Conservation (phyloP, 2,329 filamentous ascomycete species). For the Colletotrichum karsti region DNA sequence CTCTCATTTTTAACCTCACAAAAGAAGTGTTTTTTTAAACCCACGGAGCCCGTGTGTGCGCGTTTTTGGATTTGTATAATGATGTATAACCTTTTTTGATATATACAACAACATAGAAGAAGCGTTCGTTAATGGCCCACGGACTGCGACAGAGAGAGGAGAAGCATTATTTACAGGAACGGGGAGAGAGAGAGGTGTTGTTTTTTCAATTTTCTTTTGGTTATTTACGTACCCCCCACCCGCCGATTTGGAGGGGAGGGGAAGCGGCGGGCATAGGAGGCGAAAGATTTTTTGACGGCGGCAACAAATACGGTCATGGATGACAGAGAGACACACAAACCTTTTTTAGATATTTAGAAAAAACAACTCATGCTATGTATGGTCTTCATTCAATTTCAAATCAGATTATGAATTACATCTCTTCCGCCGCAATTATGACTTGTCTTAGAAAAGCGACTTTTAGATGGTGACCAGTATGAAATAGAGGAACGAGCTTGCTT, state of each 20-base stretch:
- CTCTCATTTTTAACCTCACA: conserved; percentile 17
- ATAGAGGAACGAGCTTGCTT: too few relatives aligned
- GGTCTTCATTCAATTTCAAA: background rate
- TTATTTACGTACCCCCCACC: background rate
- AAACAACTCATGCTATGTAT: background rate
- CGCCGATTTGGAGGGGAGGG: background rate
- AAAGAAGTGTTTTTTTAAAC: conserved; percentile 7
- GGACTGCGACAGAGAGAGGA: conserved; percentile 5
- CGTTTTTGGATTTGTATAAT: conserved; percentile 27
- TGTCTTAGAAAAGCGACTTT: too few relatives aligned
- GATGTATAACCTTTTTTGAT: conserved; percentile 18
- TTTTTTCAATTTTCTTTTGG: background rate
- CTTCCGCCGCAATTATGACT: too few relatives aligned
- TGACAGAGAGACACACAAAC: too few relatives aligned
- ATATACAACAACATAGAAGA: conserved; percentile 16
- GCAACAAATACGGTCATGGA: conserved; percentile 6
- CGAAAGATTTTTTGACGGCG: conserved; percentile 1
- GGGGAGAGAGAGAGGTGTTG: background rate
- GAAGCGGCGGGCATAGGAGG: background rate
- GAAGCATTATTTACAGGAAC: background rate
- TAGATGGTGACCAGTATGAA: too few relatives aligned
- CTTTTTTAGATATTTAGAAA: conserved; percentile 8
- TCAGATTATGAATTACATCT: too few relatives aligned
- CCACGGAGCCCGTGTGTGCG: conserved; percentile 12
- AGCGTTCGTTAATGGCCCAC: conserved; percentile 18